phyloP scores from a whole-genome alignment of 2,329 filamentous ascomycete genomes.

The Blastomyces parvus region DNA sequence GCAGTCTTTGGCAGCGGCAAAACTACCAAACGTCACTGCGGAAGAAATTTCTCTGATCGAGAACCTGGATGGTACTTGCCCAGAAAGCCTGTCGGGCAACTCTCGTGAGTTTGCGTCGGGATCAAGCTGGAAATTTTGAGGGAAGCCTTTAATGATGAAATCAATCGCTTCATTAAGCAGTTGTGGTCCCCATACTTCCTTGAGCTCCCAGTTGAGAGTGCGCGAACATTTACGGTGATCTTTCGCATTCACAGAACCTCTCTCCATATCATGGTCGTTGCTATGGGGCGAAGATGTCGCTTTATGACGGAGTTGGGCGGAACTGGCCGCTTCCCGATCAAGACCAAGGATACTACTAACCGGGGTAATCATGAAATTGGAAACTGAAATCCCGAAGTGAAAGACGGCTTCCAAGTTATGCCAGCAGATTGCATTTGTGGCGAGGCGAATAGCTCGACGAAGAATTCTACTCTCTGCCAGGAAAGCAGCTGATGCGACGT shows the following conservation, averaged over 20 bases:
- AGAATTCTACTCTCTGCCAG: constrained; percentile 20
- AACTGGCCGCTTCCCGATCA: not conserved
- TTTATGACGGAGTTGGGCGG: not conserved
- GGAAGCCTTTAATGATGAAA: constrained; percentile 20
- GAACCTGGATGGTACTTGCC: constrained; percentile 9
- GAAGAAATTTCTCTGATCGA: constrained; percentile 19
- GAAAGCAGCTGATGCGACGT: constrained; percentile 25
- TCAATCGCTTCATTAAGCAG: constrained; percentile 18
- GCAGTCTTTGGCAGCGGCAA: constrained; percentile 13
- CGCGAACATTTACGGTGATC: not conserved
- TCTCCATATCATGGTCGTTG: constrained; percentile 2
- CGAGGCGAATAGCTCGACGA: constrained; percentile 22
- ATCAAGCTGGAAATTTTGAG: constrained; percentile 21
- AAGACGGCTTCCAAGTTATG: constrained; percentile 24
- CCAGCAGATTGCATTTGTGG: constrained; percentile 21
- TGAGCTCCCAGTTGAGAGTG: constrained; percentile 10
- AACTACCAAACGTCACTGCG: constrained; percentile 19
- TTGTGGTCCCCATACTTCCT: constrained; percentile 12
- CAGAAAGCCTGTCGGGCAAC: constrained; percentile 18
- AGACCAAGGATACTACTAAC: not conserved
- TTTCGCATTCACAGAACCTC: not conserved
- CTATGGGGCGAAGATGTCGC: constrained; percentile 4
- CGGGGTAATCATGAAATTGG: constrained; percentile 18
- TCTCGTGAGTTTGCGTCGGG: constrained; percentile 18
- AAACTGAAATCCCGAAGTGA: constrained; percentile 21